These are phyloP conservation scores for Coemansia sp. DNA, from an alignment of 192 early-diverging fungal genomes.

Conservation along the genomic window DNA sequence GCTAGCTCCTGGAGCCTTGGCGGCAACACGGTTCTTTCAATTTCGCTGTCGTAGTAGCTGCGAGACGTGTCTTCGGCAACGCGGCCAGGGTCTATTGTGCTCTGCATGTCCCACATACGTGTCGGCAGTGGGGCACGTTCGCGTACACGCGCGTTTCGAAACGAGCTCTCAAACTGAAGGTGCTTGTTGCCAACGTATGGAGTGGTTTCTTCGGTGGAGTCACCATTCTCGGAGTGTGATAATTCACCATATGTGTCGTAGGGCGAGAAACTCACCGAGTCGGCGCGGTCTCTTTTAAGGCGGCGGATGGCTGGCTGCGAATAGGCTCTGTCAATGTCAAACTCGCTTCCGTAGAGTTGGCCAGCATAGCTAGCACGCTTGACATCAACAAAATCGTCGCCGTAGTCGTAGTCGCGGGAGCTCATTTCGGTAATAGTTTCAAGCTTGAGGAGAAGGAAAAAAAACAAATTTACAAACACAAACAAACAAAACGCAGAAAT, in stretches of 20 bases:
- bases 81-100: slow-evolving; percentile 4
- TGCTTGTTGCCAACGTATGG: slow-evolving; percentile 40
- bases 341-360: slow-evolving; percentile 14
- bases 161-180: slow-evolving; percentile 46
- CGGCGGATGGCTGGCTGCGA: slow-evolving; percentile 15
- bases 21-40: slow-evolving; percentile 40
- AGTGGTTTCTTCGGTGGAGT: slow-evolving; percentile 25
- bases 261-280: slow-evolving; percentile 38
- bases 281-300: slow-evolving; percentile 27
- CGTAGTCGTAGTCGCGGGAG: slow-evolving; percentile 32
- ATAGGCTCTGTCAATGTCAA: slow-evolving; percentile 19
- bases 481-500: too few species aligned
- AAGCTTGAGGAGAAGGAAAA: neutral
- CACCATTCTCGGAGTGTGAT: slow-evolving; percentile 34
- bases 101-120: slow-evolving; percentile 37
- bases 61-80: neutral
- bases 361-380: slow-evolving; percentile 18
- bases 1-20: slow-evolving; percentile 70
- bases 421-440: slow-evolving; percentile 15
- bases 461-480: neutral
- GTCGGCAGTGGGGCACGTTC: slow-evolving; percentile 38
- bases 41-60: slow-evolving; percentile 27
- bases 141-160: slow-evolving; percentile 36
- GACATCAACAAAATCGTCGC: slow-evolving; percentile 35
- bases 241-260: slow-evolving; percentile 28